A percentile compares a stretch with the other conserved stretches of the same genome.
These are phyloP conservation scores for Fusarium sacchari DNA, from an alignment of 2,329 filamentous ascomycete species.

Conservation along the genomic window DNA sequence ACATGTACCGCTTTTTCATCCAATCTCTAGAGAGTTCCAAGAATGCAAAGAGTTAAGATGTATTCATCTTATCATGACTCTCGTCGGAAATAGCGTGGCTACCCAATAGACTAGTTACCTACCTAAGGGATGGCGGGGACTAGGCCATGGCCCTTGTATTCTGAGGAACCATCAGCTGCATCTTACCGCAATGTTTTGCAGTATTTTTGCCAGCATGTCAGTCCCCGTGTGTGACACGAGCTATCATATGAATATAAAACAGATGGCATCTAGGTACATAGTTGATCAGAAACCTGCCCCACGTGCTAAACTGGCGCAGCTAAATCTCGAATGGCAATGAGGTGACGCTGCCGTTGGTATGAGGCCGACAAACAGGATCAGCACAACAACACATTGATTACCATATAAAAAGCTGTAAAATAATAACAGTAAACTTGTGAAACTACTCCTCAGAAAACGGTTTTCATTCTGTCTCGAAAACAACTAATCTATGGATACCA, in stretches of 20 bases:
- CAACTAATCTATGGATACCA: neutral
- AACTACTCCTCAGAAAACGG: neutral
- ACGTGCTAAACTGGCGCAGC: neutral
- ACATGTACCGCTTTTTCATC: neutral
- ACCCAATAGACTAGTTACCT: neutral
- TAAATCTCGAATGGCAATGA: neutral
- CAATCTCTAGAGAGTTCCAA: neutral
- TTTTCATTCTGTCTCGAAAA: neutral
- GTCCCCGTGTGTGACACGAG: neutral
- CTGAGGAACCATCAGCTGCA: neutral
- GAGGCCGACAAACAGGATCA: neutral
- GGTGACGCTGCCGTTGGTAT: neutral
- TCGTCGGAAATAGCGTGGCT: neutral
- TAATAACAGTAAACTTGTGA: neutral
- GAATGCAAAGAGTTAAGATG: neutral
- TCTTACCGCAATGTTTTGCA: neutral
- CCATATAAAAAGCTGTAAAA: neutral
- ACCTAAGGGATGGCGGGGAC: too few relatives aligned
- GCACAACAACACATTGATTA: neutral
- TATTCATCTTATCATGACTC: neutral
- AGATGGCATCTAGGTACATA: neutral
- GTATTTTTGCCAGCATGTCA: neutral
- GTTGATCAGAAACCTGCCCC: neutral
- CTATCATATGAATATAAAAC: neutral
- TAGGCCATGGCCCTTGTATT: neutral